These are phyloP conservation scores for Smittium mucronatum DNA, from an alignment of 371 early-diverging fungal genomes.

Conservation along the genomic window DNA sequence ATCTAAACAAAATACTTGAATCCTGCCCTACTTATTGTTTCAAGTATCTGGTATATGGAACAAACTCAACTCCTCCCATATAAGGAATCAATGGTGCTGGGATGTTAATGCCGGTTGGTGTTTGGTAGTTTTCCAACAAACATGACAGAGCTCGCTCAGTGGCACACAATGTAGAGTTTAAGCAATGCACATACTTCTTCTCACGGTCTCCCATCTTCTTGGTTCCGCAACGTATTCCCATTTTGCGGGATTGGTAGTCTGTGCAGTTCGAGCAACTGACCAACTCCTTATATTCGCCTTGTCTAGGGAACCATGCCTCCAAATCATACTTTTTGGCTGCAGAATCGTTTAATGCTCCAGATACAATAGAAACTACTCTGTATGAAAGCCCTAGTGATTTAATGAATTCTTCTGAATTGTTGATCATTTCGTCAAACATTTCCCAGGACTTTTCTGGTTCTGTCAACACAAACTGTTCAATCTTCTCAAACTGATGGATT, in stretches of 20 bases:
- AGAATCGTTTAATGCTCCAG: conserved; percentile 98
- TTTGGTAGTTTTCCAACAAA: conserved; percentile 97
- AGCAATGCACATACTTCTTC: conserved; percentile 97
- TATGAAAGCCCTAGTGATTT: conserved; percentile 89
- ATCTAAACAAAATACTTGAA: no score
- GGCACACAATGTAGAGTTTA: conserved; percentile 98
- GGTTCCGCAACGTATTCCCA: conserved; percentile 96
- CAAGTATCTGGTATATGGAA: conserved; percentile 51
- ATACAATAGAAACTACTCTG: conserved; percentile 91
- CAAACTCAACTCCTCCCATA: conserved; percentile 86
- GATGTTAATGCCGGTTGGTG: conserved; percentile 72
- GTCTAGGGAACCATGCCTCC: conserved; percentile 99
- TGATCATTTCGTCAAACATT: conserved; percentile 96
- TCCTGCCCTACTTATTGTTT: not conserved
- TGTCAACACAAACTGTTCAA: conserved; percentile 98
- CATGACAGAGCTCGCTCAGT: conserved; percentile 97
- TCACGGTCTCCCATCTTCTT: conserved; percentile 92
- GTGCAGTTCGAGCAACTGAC: conserved; percentile 99
- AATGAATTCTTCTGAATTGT: conserved; percentile 91
- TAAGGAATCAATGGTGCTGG: conserved; percentile 80
- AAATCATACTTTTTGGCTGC: conserved; percentile 99
- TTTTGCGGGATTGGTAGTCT: conserved; percentile 90
- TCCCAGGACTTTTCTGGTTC: conserved; percentile 96
- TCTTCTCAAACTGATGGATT: conserved; percentile 99
- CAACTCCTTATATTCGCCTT: conserved; percentile 96